These are phyloP conservation scores for Leccinum pellstonianum DNA, from an alignment of 768 basidiomycete species.

Conservation along the genomic window DNA sequence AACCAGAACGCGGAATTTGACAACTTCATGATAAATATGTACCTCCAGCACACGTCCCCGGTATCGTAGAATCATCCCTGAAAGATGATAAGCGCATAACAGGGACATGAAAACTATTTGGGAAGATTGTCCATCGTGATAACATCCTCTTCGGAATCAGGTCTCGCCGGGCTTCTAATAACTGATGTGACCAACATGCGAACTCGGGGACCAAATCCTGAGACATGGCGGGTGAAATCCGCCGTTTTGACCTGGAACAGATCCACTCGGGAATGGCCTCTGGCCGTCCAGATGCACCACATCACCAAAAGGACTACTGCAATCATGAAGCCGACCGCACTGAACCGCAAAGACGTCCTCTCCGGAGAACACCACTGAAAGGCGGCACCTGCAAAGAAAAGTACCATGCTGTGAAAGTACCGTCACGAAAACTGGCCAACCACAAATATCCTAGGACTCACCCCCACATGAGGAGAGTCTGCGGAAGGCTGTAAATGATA, in stretches of 20 bases:
- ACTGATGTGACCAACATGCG: not conserved
- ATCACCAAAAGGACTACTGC: constrained; percentile 34
- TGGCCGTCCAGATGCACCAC: constrained; percentile 42
- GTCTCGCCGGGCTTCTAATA: not conserved
- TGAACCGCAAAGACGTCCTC: constrained; percentile 10
- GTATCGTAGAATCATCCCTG: not conserved
- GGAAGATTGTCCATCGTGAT: constrained; percentile 3
- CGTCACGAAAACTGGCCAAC: not conserved
- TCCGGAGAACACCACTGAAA: constrained; percentile 24
- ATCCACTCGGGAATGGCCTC: constrained; percentile 3
- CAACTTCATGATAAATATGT: too few species aligned
- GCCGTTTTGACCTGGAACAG: not conserved
- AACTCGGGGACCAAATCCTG: not conserved
- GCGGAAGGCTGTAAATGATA: constrained; percentile 53
- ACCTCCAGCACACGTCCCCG: too few species aligned
- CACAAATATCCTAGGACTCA: constrained; percentile 32
- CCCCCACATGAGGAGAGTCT: constrained; percentile 61
- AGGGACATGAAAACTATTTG: not conserved
- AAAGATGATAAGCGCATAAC: not conserved
- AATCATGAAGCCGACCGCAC: constrained; percentile 33
- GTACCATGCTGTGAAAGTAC: constrained; percentile 21
- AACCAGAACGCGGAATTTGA: too few species aligned
- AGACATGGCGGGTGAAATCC: not conserved
- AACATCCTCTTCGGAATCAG: not conserved
- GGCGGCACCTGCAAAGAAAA: constrained; percentile 29